Evolutionary conservation across 2,329 filamentous ascomycete species (phyloP), one percentile per base, ranked within the genome.

Genomic region (Venturia pyrina): DNA sequence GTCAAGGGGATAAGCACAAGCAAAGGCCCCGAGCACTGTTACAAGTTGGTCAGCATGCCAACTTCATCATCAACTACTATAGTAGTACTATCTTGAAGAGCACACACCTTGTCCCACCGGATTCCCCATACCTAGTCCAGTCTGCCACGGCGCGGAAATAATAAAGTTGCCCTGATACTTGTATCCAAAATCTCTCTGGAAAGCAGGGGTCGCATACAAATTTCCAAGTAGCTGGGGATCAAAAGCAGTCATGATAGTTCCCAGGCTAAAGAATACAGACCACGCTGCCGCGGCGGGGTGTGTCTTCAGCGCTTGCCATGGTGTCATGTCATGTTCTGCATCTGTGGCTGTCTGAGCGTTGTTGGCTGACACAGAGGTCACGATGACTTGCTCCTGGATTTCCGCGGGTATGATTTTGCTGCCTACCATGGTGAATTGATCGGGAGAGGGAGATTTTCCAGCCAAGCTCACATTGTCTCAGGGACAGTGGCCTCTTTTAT

Each of bases 221-320:
- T 93, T 93, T 79, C 88, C 91, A 71, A 95, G 85, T 65, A 96
- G 80, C 71, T 85, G 87, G 67, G 95, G 81, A 73, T 96, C 91
- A 78, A 93, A 96, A 43, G 90, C 91, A 76, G 96, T 91, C 92
- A 96, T 96, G 71, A 85, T 86, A 72, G 96, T 96, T 74, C 89
- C 93, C 0, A 90, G 93, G 19, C 89, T 93, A 75, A 96, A 93
- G 67, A 96, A 80, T 62, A 96, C 72, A 71, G 88, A 91, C 90
- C 91, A 96, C 34, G 80, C 83, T 66, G 96, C 87, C 24, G 92
- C 92, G 79, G 96, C 93, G 66, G 91, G 91, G 73, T 96, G 96
- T 34, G 95, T 81, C 73, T 82, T 86, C 75, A 96, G 82, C 68
- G 90, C 91, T 78, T 96, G 53, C 56, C 56, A 62, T 13, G 60